phyloP scores from a whole-genome alignment of 148 eudicot species.

The Tetragonia tetragonoides region DNA sequence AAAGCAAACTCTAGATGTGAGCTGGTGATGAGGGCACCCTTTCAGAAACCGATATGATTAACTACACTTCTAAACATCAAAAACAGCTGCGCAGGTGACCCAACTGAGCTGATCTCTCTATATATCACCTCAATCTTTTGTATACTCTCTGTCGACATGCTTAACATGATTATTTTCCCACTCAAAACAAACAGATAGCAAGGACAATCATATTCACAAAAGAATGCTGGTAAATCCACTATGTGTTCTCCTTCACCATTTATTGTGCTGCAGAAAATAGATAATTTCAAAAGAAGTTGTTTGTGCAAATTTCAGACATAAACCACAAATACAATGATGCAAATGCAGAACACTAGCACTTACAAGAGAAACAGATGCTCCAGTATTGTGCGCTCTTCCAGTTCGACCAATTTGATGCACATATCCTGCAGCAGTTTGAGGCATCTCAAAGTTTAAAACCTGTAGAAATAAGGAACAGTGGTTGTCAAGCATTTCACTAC shows the following conservation, averaged over 20 bases:
- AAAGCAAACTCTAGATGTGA: neutral
- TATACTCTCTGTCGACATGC: too few relatives aligned
- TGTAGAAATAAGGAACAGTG: conserved; percentile 22
- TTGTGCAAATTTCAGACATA: neutral
- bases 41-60: neutral
- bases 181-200: neutral
- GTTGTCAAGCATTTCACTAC: neutral
- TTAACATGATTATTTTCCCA: too few relatives aligned
- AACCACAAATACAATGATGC: neutral
- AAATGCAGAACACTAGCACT: conserved; percentile 17
- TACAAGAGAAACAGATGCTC: conserved; percentile 94
- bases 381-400: conserved; percentile 89
- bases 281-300: neutral
- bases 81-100: too few relatives aligned
- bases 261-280: neutral
- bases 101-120: too few relatives aligned
- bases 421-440: conserved; percentile 74
- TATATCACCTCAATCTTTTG: too few relatives aligned
- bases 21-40: neutral
- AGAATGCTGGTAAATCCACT: too few relatives aligned
- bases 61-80: too few relatives aligned
- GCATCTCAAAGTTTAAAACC: conserved; percentile 97
- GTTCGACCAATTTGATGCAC: conserved; percentile 97
- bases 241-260: neutral
- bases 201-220: neutral